These are phyloP conservation scores for Brachypodium distachyon DNA, from an alignment of 202 grass and related monocot genomes.

Conservation along the genomic window DNA sequence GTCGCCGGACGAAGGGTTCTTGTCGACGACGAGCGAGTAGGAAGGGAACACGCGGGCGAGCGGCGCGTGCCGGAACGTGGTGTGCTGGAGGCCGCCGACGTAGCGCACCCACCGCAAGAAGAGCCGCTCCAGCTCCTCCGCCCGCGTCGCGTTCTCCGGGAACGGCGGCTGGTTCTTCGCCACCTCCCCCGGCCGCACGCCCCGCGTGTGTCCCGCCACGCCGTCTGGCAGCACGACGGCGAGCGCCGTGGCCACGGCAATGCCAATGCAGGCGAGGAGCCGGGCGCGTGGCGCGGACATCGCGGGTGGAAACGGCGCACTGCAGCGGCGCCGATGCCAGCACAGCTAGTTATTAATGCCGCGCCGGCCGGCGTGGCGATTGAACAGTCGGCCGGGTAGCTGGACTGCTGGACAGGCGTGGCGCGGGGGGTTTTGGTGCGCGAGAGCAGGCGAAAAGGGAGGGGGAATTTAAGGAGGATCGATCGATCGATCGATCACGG, in stretches of 20 bases:
- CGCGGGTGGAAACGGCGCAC: background rate
- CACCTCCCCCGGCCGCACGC: constrained; percentile 17
- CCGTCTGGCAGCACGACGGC: background rate
- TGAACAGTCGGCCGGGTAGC: background rate
- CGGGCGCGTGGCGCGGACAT: constrained; percentile 11
- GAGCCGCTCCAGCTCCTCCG: constrained; percentile 43
- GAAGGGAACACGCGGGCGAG: constrained; percentile 48
- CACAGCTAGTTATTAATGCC: background rate
- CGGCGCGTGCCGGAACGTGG: constrained; percentile 37
- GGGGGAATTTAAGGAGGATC: constrained; percentile 30
- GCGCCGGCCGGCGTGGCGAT: background rate
- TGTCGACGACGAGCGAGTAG: constrained; percentile 59
- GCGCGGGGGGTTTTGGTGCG: background rate
- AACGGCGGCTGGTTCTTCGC: constrained; percentile 13
- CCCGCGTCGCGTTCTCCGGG: constrained; percentile 45
- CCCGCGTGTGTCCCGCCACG: constrained; percentile 48
- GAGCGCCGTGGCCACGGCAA: constrained; percentile 16
- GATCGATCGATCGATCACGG: constrained; percentile 30
- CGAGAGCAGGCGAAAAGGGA: background rate
- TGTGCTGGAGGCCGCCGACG: constrained; percentile 55
- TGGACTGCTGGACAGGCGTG: constrained; percentile 12
- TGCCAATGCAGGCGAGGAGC: constrained; percentile 17
- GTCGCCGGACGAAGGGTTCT: constrained; percentile 46
- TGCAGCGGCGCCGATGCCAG: background rate
- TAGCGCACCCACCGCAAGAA: constrained; percentile 69